Conservation (phyloP, 2,329 filamentous ascomycete species). For the Pestalotiopsis sp. region DNA sequence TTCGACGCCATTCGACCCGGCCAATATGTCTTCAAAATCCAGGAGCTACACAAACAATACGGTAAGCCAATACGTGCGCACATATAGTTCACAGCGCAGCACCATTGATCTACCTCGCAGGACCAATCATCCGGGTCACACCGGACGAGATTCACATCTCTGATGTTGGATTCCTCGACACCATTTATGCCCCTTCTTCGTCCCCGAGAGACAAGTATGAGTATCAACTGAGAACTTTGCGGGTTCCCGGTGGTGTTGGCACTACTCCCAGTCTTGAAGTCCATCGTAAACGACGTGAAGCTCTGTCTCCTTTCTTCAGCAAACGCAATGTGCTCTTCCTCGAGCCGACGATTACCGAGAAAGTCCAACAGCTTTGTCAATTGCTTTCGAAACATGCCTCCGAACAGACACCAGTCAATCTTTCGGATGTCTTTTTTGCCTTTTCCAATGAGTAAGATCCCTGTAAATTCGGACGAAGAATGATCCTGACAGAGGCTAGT, state of each 20-base stretch:
- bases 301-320: slow-evolving; percentile 28
- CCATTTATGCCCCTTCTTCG: slow-evolving; percentile 22
- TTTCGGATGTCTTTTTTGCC: slow-evolving; percentile 26
- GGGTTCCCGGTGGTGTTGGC: slow-evolving; percentile 20
- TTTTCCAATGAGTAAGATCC: slow-evolving; percentile 26
- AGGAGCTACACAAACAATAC: slow-evolving; percentile 25
- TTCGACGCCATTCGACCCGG: slow-evolving; percentile 24
- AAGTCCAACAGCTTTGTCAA: slow-evolving; percentile 2
- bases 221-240: slow-evolving; percentile 1
- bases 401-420: slow-evolving; percentile 18
- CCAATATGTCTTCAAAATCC: slow-evolving; percentile 23
- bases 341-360: neutral
- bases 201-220: slow-evolving; percentile 5
- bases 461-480: neutral
- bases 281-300: slow-evolving; percentile 20
- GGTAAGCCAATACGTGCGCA: slow-evolving; percentile 21
- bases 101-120: neutral
- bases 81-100: slow-evolving; percentile 7
- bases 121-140: slow-evolving; percentile 36
- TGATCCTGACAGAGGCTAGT: slow-evolving; percentile 15
- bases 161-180: slow-evolving; percentile 31
- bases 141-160: slow-evolving; percentile 34
- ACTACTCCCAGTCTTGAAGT: slow-evolving; percentile 15
- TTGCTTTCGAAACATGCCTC: neutral
- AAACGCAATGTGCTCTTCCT: slow-evolving; percentile 7